These are phyloP conservation scores for Alternaria alternata DNA, from an alignment of 2,329 filamentous ascomycete species.

Conservation along the genomic window DNA sequence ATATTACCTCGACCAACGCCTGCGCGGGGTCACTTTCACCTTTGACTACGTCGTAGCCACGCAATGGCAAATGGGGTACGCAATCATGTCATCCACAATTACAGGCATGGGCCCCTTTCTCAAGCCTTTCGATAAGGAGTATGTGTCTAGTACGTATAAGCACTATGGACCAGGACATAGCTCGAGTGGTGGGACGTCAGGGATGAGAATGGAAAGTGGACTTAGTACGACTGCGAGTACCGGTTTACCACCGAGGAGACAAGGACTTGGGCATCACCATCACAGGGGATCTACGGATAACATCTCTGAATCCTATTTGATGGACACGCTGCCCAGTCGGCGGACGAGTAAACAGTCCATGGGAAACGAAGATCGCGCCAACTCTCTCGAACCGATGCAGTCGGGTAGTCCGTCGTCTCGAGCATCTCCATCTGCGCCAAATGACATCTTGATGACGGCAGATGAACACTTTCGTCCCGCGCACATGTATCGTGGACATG, in stretches of 20 bases:
- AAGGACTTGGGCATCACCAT: not conserved
- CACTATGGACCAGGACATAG: constrained; percentile 5
- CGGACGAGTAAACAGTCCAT: constrained; percentile 13
- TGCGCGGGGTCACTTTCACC: constrained; percentile 24
- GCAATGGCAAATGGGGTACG: constrained; percentile 49
- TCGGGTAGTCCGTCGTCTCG: constrained; percentile 4
- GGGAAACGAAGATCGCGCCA: not conserved
- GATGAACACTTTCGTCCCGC: constrained; percentile 36
- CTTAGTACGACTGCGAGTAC: not conserved
- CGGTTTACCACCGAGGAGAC: not conserved
- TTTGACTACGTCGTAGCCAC: constrained; percentile 42
- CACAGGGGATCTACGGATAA: constrained; percentile 3
- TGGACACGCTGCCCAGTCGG: constrained; percentile 18
- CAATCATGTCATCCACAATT: constrained; percentile 44
- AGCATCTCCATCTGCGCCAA: constrained; percentile 11
- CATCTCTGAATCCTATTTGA: constrained; percentile 24
- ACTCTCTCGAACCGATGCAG: not conserved
- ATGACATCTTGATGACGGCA: constrained; percentile 15
- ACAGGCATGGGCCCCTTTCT: constrained; percentile 45
- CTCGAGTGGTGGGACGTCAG: not conserved
- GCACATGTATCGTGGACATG: constrained; percentile 26
- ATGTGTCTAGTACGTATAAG: constrained; percentile 28
- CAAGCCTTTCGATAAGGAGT: constrained; percentile 42
- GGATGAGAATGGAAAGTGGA: not conserved
- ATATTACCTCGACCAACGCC: constrained; percentile 32